Percentiles rank a stretch among this genome's conserved stretches.
These are phyloP conservation scores for Cupressus sempervirens DNA, from an alignment of 75 land plant genomes.

Conservation along the genomic window DNA sequence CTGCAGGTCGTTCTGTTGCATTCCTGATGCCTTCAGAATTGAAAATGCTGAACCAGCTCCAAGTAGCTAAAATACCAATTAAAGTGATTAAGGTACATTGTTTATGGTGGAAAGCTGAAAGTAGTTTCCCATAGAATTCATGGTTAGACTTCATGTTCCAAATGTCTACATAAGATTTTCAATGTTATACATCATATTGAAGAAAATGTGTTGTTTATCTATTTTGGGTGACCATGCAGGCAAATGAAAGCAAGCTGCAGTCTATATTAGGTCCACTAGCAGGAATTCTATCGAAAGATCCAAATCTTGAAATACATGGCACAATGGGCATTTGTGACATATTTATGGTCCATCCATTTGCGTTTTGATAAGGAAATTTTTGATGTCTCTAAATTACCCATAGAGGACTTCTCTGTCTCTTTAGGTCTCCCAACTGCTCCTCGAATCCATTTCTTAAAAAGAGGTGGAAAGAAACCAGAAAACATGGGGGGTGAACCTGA, in stretches of 20 bases:
- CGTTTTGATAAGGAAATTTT: conserved; percentile 69
- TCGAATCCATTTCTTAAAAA: conserved; percentile 62
- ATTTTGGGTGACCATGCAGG: conserved; percentile 29
- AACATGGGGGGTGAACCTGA: conserved; percentile 10
- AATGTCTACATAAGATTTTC: background rate
- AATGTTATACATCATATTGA: conserved; percentile 2
- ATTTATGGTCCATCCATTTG: conserved; percentile 62
- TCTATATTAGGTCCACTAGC: conserved; percentile 57
- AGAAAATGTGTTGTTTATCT: background rate
- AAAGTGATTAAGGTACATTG: conserved; percentile 57
- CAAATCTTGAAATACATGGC: conserved; percentile 70
- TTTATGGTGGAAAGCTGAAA: background rate
- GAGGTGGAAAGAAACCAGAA: conserved; percentile 2
- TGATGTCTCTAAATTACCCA: conserved; percentile 68
- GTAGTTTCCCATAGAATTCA: background rate
- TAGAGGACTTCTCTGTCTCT: conserved; percentile 79
- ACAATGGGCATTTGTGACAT: conserved; percentile 80
- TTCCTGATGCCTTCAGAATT: conserved; percentile 77
- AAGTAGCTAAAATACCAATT: conserved; percentile 68
- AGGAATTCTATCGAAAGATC: conserved; percentile 73
- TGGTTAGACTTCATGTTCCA: background rate
- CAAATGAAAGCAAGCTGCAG: conserved; percentile 60
- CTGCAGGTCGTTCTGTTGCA: conserved; percentile 76
- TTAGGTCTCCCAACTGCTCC: conserved; percentile 90
- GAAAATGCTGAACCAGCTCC: conserved; percentile 64